phyloP scores from a whole-genome alignment of 148 eudicot species.

The Rhododendron simsii region DNA sequence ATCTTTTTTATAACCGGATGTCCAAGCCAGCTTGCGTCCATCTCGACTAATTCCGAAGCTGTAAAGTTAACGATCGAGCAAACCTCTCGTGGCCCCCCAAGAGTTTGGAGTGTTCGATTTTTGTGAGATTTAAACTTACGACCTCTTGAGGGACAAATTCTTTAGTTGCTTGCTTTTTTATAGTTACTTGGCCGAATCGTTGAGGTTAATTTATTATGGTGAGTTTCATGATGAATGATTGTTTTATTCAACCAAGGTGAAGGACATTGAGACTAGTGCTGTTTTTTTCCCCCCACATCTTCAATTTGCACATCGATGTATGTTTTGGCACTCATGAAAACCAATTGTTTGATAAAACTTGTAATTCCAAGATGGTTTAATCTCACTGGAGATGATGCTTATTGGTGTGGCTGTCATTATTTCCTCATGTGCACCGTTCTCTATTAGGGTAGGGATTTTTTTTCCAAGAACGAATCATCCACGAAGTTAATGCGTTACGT shows the following conservation, averaged over 20 bases:
- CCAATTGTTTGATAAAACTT: constrained; percentile 8
- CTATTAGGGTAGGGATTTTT: neutral
- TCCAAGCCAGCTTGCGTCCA: too few relatives aligned
- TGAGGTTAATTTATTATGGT: neutral
- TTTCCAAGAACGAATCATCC: neutral
- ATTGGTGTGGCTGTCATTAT: neutral
- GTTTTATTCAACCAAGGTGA: constrained; percentile 2
- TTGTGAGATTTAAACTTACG: neutral
- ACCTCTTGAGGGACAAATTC: too few relatives aligned
- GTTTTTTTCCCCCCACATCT: neutral
- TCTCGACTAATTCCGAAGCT: neutral
- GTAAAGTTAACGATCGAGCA: neutral
- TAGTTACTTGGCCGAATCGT: too few relatives aligned
- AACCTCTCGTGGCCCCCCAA: too few relatives aligned
- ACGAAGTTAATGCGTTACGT: neutral
- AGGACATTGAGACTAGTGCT: neutral
- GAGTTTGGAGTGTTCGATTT: neutral
- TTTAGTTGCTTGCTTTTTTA: too few relatives aligned
- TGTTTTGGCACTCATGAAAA: constrained; percentile 5
- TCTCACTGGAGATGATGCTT: constrained; percentile 1
- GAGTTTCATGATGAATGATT: neutral
- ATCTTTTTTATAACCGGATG: too few relatives aligned
- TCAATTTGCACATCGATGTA: neutral
- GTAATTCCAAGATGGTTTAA: constrained; percentile 12
- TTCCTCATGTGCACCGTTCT: neutral